Base-by-base conservation (phyloP, 306 rosid genomes). In the Potentilla sterilis region DNA sequence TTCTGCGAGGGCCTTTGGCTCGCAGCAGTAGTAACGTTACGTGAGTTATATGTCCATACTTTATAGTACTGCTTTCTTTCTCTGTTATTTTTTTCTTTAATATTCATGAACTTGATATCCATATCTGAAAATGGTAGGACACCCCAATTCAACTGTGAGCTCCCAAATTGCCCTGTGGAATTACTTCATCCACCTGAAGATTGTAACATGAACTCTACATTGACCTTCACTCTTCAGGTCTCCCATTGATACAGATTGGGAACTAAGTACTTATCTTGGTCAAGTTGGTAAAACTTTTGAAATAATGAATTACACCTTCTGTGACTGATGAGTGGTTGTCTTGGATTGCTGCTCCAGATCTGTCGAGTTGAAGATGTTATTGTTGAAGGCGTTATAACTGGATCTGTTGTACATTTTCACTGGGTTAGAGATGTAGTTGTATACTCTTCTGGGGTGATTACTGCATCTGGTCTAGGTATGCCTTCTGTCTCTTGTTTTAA, bases 211-310 rank as follows among this genome's bases (percentile, higher is more conserved):
- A 95, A 95, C 89, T 95, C 98, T 52, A 87, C 98, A 9, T 79
- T 95, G 80, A 85, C 91, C 87, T 95, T 95, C 85, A 95, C 98
- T 74, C 91, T 95, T 85, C 98, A 95, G 98, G 98, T 95, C 79
- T 81, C 70, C 81, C 81, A 70, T 84, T 83, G 77, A 62, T 69
- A 83, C 72, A 73, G 76, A 73, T 75, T 75, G 79, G 77, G 52
- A 75, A 67, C 75, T 77, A 65, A 79, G 84, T 81, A 74, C 81
- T 85, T 83, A 59, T 75, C 77, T 75, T 55, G 76, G 70, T 77
- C 76, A 68, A 61, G 76, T 82, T 51, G 75, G 32, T 79, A 68
- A 32, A 71, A 63, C 18, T 55, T 70, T 63, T 70, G 76, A 55
- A 58, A 18, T 13, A 69, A 64, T 37, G 67, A 75, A 54, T 77